phyloP scores from a whole-genome alignment of 305 asterid species.

The Coffea humblotiana region DNA sequence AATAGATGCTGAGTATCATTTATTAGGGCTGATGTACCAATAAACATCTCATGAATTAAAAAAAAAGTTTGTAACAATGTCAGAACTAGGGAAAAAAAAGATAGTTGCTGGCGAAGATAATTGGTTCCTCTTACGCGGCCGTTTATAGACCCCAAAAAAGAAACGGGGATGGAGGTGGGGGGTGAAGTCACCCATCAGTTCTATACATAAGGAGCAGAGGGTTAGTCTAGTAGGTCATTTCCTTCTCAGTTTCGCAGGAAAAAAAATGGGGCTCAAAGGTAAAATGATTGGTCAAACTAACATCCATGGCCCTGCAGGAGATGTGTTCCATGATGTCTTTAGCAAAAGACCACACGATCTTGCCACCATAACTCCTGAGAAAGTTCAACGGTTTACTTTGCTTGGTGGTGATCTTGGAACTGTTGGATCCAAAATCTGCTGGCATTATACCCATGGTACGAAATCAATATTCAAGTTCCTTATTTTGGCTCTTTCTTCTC shows the following conservation, averaged over 20 bases:
- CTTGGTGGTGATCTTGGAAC: constrained; percentile 20
- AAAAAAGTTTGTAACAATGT: too few species aligned
- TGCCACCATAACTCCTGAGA: constrained; percentile 6
- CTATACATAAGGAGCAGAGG: neutral
- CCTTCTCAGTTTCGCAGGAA: neutral
- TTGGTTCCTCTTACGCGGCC: too few species aligned
- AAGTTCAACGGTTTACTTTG: constrained; percentile 21
- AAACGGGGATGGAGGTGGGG: too few species aligned
- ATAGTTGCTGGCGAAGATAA: too few species aligned
- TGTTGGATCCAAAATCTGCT: constrained; percentile 22
- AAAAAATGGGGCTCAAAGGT: constrained; percentile 19
- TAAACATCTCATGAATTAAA: too few species aligned
- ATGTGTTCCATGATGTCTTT: constrained; percentile 18
- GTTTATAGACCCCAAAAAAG: too few species aligned
- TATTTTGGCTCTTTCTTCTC: too few species aligned
- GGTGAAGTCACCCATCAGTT: too few species aligned
- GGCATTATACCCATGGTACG: constrained; percentile 30
- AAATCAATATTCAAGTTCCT: neutral
- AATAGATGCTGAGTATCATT: too few species aligned
- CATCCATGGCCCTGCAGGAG: constrained; percentile 14
- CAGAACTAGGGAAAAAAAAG: too few species aligned
- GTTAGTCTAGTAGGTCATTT: neutral
- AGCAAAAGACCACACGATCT: constrained; percentile 18
- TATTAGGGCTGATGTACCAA: too few species aligned
- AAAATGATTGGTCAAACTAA: constrained; percentile 16